Evolutionary conservation across 257 asterid genomes (phyloP).

Genomic region (Primulina huaijiensis): DNA sequence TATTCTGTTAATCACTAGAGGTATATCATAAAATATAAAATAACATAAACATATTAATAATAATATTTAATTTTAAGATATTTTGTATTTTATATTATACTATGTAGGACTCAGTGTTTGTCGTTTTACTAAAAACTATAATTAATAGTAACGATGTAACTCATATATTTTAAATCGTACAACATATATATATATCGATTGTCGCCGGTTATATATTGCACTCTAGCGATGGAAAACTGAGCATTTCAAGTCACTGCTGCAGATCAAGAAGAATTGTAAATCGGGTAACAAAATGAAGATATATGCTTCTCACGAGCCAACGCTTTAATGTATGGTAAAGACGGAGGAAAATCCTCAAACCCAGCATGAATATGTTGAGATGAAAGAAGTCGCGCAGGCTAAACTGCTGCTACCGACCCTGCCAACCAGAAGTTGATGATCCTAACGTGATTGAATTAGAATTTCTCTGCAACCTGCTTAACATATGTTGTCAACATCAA

Average conservation of each 20-base stretch:
- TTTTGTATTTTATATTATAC: no score
- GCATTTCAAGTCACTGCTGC: not conserved
- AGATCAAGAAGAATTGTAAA: no score
- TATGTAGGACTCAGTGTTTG: no score
- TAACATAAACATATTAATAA: no score
- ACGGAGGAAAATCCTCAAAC: not conserved
- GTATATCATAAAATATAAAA: no score
- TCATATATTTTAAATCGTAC: no score
- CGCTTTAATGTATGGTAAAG: not conserved
- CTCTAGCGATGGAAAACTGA: not conserved
- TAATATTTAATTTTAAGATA: no score
- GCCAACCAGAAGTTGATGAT: conserved; percentile 65
- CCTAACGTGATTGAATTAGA: conserved; percentile 40
- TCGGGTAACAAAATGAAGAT: not conserved
- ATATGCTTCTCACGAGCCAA: not conserved
- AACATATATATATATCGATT: no score
- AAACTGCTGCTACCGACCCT: conserved; percentile 46
- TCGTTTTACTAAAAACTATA: no score
- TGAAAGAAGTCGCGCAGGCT: conserved; percentile 18
- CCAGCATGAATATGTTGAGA: not conserved
- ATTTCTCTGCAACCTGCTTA: conserved; percentile 64
- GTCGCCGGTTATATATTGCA: not conserved
- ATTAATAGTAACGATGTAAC: no score
- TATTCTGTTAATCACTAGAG: no score
- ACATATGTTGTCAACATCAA: conserved; percentile 22